phyloP scores from a whole-genome alignment of 2,329 filamentous ascomycete genomes.

The Exutisphaerella laricina region DNA sequence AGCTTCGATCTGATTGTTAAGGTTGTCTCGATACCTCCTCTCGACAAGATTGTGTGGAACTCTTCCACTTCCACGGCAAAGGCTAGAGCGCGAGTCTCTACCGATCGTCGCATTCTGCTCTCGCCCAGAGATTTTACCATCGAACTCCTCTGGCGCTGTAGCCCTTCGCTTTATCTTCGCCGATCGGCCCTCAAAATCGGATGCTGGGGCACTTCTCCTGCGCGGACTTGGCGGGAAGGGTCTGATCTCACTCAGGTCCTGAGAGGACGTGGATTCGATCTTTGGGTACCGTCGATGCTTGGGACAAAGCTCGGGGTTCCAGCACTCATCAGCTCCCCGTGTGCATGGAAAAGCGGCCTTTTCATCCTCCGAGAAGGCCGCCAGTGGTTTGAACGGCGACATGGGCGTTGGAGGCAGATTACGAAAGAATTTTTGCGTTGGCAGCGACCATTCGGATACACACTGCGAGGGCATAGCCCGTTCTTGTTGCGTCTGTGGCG shows the following conservation, averaged over 20 bases:
- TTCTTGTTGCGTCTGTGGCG: constrained; percentile 6
- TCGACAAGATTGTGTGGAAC: constrained; percentile 42
- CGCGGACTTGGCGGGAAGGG: constrained; percentile 5
- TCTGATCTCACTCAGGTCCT: background rate
- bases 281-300: constrained; percentile 15
- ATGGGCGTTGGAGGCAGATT: constrained; percentile 18
- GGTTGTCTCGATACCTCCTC: constrained; percentile 43
- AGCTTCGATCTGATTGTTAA: constrained; percentile 43
- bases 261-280: background rate
- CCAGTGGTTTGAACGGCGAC: constrained; percentile 15
- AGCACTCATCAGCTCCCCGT: constrained; percentile 15
- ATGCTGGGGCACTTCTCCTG: constrained; percentile 11
- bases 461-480: constrained; percentile 11
- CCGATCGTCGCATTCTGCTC: constrained; percentile 3
- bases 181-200: constrained; percentile 7
- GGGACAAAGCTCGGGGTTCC: constrained; percentile 17
- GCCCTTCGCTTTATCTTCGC: constrained; percentile 15
- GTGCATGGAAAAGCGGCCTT: constrained; percentile 17
- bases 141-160: constrained; percentile 10
- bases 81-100: constrained; percentile 4
- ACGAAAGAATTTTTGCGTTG: constrained; percentile 10
- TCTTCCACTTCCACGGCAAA: constrained; percentile 16
- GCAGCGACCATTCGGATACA: constrained; percentile 9
- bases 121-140: constrained; percentile 2
- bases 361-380: constrained; percentile 15